Evolutionary conservation across 2,329 filamentous ascomycete genomes (phyloP).

Genomic region (Cladosporium austrohemisphaericum): DNA sequence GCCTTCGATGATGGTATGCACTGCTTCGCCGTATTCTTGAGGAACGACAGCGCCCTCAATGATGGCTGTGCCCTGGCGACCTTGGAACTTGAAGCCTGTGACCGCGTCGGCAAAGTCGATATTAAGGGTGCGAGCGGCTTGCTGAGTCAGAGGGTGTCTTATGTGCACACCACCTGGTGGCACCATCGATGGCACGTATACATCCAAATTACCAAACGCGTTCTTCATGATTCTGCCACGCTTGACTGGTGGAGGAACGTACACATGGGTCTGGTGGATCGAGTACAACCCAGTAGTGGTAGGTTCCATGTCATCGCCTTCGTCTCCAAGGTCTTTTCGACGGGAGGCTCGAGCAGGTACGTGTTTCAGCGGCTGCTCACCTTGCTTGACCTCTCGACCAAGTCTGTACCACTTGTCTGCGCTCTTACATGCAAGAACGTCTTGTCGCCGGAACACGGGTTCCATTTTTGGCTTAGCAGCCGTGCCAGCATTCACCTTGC

Average conservation of each 20-base stretch:
- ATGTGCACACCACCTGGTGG: slow-evolving; percentile 58
- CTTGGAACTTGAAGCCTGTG: slow-evolving; percentile 84
- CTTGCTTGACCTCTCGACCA: slow-evolving; percentile 71
- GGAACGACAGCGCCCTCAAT: slow-evolving; percentile 75
- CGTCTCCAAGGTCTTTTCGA: slow-evolving; percentile 27
- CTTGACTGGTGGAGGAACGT: slow-evolving; percentile 71
- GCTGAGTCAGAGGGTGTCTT: slow-evolving; percentile 55
- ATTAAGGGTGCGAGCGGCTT: slow-evolving; percentile 70
- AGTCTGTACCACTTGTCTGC: slow-evolving; percentile 88
- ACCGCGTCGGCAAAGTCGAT: slow-evolving; percentile 88
- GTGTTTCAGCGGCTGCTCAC: slow-evolving; percentile 80
- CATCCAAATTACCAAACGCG: slow-evolving; percentile 59
- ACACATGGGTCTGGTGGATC: slow-evolving; percentile 62
- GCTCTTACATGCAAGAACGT: slow-evolving; percentile 74
- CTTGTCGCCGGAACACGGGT: slow-evolving; percentile 73
- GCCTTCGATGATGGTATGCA: slow-evolving; percentile 64
- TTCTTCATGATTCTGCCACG: slow-evolving; percentile 66
- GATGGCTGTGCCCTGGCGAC: slow-evolving; percentile 79
- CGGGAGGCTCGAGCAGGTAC: slow-evolving; percentile 34
- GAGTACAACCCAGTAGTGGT: slow-evolving; percentile 58
- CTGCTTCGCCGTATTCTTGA: slow-evolving; percentile 64
- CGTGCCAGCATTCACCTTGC: slow-evolving; percentile 68
- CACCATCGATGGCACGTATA: slow-evolving; percentile 63
- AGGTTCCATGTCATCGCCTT: slow-evolving; percentile 40
- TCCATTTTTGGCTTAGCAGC: slow-evolving; percentile 60